Evolutionary conservation across 345 rosid species (phyloP), one percentile per base, ranked within the genome.

Genomic region (Nephelium lappaceum): DNA sequence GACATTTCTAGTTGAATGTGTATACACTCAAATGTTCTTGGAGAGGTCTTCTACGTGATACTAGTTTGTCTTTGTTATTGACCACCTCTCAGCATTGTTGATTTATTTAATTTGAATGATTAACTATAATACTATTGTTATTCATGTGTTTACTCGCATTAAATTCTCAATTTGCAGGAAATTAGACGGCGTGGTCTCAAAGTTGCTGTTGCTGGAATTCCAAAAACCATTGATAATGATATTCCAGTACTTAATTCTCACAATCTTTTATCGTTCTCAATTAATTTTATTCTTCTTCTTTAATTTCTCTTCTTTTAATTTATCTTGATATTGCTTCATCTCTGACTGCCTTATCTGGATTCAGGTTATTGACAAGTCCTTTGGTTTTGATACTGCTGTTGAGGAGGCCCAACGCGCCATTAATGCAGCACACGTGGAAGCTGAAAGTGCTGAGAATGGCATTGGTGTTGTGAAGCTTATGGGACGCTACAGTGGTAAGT

Each of bases 371-470:
- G 98, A 95, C 87, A 93, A 80, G 73, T 93, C 98, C 62, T 95
- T 95, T 79, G 98, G 97, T 78, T 95, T 95, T 80, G 97, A 95
- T 84, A 88, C 95, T 86, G 93, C 97, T 51, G 97, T 95, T 71
- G 98, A 95, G 82, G 98, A 95, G 83, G 97, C 98, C 80, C 98
- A 95, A 77, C 96, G 98, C 73, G 95, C 97, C 73, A 94, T 93
- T 67, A 91, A 88, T 79, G 96, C 98, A 51, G 98, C 98, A 11
- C 98, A 93, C 80, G 96, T 94, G 67, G 98, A 94, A 85, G 92
- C 98, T 66, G 85, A 77, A 83, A 94, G 97, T 81, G 72, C 68
- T 45, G 93, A 88, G 80, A 90, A 94, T 58, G 96, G 97, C 10
- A 89, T 95, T 6, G 98, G 98, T 63, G 79, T 95, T 74, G 98